A percentile compares a stretch with the other conserved stretches of the same genome.
phyloP scores from a whole-genome alignment of 2,329 filamentous ascomycete species.

The Beauveria varroae region DNA sequence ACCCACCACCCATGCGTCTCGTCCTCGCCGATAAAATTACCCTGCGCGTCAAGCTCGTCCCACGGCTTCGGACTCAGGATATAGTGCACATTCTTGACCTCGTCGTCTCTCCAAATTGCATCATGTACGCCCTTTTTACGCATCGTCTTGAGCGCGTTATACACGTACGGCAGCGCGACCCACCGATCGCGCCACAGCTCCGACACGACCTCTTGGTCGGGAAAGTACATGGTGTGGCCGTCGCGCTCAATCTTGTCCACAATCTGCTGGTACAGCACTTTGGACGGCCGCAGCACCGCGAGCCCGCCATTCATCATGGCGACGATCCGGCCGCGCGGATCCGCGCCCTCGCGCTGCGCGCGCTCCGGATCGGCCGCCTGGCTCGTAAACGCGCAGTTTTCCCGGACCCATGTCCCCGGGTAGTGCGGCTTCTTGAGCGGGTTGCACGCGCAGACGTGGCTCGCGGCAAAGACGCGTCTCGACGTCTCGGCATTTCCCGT shows the following conservation, averaged over 20 bases:
- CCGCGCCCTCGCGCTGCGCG: constrained; percentile 38
- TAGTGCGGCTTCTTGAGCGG: constrained; percentile 73
- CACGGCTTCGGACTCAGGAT: constrained; percentile 56
- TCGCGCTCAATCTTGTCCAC: constrained; percentile 40
- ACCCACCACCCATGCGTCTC: constrained; percentile 52
- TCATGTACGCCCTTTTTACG: constrained; percentile 44
- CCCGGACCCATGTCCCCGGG: constrained; percentile 57
- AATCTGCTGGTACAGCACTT: constrained; percentile 41
- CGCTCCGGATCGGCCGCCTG: constrained; percentile 40
- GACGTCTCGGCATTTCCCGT: constrained; percentile 29
- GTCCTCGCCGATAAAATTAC: constrained; percentile 36
- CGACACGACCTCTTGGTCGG: constrained; percentile 52
- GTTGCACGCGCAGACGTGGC: constrained; percentile 82
- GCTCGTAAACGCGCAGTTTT: constrained; percentile 51
- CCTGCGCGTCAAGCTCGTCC: constrained; percentile 41
- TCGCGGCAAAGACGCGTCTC: constrained; percentile 67
- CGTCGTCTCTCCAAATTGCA: constrained; percentile 49
- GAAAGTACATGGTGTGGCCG: constrained; percentile 44
- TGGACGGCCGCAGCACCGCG: constrained; percentile 47
- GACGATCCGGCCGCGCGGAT: constrained; percentile 38
- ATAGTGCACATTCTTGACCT: constrained; percentile 55
- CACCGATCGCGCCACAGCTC: constrained; percentile 48
- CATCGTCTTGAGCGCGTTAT: constrained; percentile 57
- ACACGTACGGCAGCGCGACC: constrained; percentile 51
- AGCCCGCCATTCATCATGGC: constrained; percentile 48